Evolutionary conservation across 495 filamentous ascomycete genomes (phyloP).

Genomic region (Elaphomyces granulatus): DNA sequence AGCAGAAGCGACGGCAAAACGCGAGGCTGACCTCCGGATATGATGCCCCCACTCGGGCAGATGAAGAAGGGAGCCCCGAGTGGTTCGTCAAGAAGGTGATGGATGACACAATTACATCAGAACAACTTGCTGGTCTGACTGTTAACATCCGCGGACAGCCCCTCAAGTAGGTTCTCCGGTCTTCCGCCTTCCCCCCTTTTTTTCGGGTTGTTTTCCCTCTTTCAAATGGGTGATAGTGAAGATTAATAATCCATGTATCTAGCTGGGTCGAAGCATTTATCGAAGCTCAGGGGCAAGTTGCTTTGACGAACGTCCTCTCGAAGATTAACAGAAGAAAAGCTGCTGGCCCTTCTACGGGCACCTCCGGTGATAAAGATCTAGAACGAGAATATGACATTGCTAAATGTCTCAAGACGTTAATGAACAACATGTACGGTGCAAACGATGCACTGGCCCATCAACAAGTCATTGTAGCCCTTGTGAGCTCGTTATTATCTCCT

Average conservation of each 20-base stretch:
- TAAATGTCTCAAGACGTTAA: conserved; percentile 90
- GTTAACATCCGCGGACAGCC: conserved; percentile 93
- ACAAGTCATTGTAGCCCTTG: conserved; percentile 75
- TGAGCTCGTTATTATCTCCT: conserved; percentile 74
- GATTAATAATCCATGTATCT: neutral
- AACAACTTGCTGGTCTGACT: conserved; percentile 79
- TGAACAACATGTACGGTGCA: conserved; percentile 98
- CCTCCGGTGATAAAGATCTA: conserved; percentile 64
- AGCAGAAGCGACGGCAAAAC: conserved; percentile 71
- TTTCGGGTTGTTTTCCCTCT: too few species aligned
- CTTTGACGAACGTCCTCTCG: conserved; percentile 79
- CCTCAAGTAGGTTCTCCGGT: conserved; percentile 60
- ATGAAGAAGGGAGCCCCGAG: conserved; percentile 92
- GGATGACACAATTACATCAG: conserved; percentile 85
- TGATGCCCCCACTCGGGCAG: conserved; percentile 55
- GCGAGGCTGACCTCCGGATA: conserved; percentile 47
- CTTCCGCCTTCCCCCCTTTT: too few species aligned
- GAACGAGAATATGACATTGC: conserved; percentile 96
- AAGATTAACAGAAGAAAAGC: conserved; percentile 85
- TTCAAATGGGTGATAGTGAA: too few species aligned
- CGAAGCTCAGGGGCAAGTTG: conserved; percentile 93
- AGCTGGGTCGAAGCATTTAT: conserved; percentile 93
- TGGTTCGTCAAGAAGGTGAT: conserved; percentile 97
- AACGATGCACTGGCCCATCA: conserved; percentile 92
- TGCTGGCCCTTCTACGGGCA: conserved; percentile 54